These are phyloP conservation scores for Lenzites betulinus DNA, from an alignment of 768 basidiomycete genomes.

Conservation along the genomic window DNA sequence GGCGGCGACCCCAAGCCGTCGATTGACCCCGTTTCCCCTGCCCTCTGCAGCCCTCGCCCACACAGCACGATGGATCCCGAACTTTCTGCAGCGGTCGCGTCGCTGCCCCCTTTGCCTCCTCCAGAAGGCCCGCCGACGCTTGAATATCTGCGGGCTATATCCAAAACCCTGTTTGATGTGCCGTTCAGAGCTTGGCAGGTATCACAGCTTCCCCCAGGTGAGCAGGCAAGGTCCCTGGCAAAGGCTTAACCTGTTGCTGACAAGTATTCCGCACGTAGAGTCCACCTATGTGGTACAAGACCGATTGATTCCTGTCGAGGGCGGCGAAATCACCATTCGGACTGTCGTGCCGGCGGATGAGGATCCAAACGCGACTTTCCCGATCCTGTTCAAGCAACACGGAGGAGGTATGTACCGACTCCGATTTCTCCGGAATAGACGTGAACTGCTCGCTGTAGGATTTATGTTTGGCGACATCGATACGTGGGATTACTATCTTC, in stretches of 20 bases:
- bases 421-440: neutral
- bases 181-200: neutral
- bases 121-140: neutral
- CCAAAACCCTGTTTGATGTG: neutral
- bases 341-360: neutral
- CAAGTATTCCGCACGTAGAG: neutral
- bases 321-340: conserved; percentile 4
- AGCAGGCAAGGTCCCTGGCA: neutral
- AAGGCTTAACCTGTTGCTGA: neutral
- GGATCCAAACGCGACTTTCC: neutral
- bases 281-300: neutral
- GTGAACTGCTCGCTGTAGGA: neutral
- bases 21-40: no score
- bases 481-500: conserved; percentile 24
- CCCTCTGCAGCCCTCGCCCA: no score
- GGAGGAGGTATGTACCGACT: conserved; percentile 15
- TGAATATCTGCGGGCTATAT: neutral
- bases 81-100: no score
- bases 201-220: neutral
- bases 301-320: neutral
- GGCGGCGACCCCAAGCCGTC: no score
- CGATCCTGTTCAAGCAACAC: conserved; percentile 14
- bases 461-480: conserved; percentile 6
- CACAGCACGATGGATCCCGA: no score
- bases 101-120: no score